A percentile compares a stretch with the other conserved stretches of the same genome.
These are phyloP conservation scores for Emmonsiellopsis sp. DNA, from an alignment of 2,329 filamentous ascomycete species.

Conservation along the genomic window DNA sequence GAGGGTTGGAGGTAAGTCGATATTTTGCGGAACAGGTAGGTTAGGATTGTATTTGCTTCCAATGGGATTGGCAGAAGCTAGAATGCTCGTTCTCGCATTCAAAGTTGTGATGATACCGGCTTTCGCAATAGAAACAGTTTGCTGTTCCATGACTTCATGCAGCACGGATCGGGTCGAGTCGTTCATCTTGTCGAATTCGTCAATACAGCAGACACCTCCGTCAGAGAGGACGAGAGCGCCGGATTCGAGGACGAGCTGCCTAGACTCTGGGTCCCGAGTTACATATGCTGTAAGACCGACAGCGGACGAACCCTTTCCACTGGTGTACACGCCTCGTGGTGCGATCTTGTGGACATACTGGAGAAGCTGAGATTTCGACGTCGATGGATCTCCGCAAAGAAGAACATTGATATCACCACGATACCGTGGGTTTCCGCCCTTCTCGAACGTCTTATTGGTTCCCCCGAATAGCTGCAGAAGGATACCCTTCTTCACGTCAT, in stretches of 20 bases:
- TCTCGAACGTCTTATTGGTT: conserved; percentile 95
- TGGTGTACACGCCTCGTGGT: conserved; percentile 72
- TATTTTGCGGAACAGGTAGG: conserved; percentile 92
- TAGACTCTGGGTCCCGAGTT: conserved; percentile 64
- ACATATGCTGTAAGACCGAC: conserved; percentile 72
- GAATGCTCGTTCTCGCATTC: conserved; percentile 89
- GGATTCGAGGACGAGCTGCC: conserved; percentile 65
- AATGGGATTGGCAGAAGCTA: conserved; percentile 95
- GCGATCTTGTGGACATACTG: conserved; percentile 97
- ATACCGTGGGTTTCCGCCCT: conserved; percentile 90
- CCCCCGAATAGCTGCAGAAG: conserved; percentile 93
- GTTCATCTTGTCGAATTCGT: conserved; percentile 75
- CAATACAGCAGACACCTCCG: conserved; percentile 68
- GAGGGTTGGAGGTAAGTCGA: conserved; percentile 89
- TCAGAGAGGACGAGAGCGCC: conserved; percentile 66
- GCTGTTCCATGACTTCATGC: conserved; percentile 75
- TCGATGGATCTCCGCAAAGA: conserved; percentile 93
- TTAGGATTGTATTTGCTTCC: conserved; percentile 97
- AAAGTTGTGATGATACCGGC: conserved; percentile 77
- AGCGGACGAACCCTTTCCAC: conserved; percentile 65
- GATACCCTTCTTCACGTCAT: conserved; percentile 98
- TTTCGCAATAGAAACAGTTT: conserved; percentile 70
- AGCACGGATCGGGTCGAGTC: conserved; percentile 64
- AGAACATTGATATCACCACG: conserved; percentile 96
- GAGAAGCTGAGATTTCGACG: conserved; percentile 88